Conservation (phyloP, 1,284 basidiomycete genomes). For the Somion occarium region DNA sequence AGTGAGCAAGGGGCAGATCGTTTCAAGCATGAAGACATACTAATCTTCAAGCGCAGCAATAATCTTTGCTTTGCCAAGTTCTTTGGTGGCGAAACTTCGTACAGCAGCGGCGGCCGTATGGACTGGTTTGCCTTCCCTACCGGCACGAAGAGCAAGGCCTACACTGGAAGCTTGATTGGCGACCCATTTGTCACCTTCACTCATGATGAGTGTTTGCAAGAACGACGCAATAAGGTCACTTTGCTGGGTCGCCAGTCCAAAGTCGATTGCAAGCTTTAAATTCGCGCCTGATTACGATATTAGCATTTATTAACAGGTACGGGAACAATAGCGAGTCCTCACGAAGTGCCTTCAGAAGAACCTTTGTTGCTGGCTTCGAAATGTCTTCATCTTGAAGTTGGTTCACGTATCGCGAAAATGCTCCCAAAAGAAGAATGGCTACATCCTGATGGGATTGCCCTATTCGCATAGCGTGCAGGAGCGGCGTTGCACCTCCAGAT, state of each 20-base stretch:
- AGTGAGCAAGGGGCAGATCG: too few species aligned
- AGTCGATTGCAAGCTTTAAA: slow-evolving; percentile 79
- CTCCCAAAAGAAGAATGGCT: slow-evolving; percentile 70
- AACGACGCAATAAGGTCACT: slow-evolving; percentile 79
- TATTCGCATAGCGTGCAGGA: slow-evolving; percentile 78
- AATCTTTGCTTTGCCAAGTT: slow-evolving; percentile 67
- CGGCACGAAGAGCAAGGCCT: slow-evolving; percentile 55
- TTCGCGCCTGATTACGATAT: slow-evolving; percentile 51
- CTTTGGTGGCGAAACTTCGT: slow-evolving; percentile 70
- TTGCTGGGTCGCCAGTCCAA: slow-evolving; percentile 70
- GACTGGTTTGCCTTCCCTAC: slow-evolving; percentile 64
- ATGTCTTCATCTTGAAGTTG: slow-evolving; percentile 70
- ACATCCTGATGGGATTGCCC: slow-evolving; percentile 71
- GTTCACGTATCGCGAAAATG: slow-evolving; percentile 79
- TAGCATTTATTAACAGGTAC: neutral
- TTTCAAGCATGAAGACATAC: too few species aligned
- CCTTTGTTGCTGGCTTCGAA: slow-evolving; percentile 55
- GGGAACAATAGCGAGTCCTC: slow-evolving; percentile 19
- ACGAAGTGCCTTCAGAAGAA: slow-evolving; percentile 71
- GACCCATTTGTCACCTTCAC: slow-evolving; percentile 82
- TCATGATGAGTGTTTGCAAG: slow-evolving; percentile 81
- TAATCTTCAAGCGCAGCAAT: slow-evolving; percentile 81
- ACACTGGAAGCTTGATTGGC: slow-evolving; percentile 53
- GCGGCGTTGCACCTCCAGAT: slow-evolving; percentile 69
- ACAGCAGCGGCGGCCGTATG: slow-evolving; percentile 60